Evolutionary conservation across 225 moss, liverwort and hornwort species (phyloP), one percentile per base, ranked within the genome.

Genomic region (Bryoerythrophyllum caledonicum): DNA sequence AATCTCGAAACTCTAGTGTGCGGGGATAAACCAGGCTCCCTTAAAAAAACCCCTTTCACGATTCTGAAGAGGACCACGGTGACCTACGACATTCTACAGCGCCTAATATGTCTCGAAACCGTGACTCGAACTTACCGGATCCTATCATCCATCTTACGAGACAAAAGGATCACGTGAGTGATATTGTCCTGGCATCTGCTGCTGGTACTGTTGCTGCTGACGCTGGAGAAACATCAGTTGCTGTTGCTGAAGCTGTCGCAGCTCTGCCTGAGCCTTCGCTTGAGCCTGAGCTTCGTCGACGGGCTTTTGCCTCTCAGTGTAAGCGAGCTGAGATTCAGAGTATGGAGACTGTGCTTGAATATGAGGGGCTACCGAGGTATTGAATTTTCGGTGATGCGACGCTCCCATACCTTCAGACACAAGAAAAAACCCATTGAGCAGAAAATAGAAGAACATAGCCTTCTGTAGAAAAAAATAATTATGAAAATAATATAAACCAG

Each of bases 161-260:
- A 99, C 96, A 80, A 97, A 97, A 61, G 96, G 96, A 83, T 93
- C 99, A 79, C 90, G 86, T 64, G 91, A 91, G 74, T 90, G 91
- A 84, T 90, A 93, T 82, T 93, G 93, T 67, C 91, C 91, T 71
- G 89, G 90, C 90, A 95, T 91, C 91, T 89, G 83, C 80, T 94
- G 92, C 67, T 88, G 91, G 63, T 92, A 88, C 38, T 89, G 89
- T 72, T 93, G 89, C 77, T 93, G 90, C 82, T 91, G 93, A 63
- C 87, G 91, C 70, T 99, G 92, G 82, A 87, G 80, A 65, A 83
- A 79, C 66, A 93, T 86, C 71, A 90, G 72, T 63, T 91, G 91
- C 32, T 97, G 91, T 55, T 89, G 91, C 79, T 94, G 94, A 75
- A 81, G 83, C 77, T 94, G 84, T 65, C 72, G 88, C 63, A 81